These are phyloP conservation scores for Phytophthora lateralis DNA, from an alignment of 352 stramenopile species.

Conservation along the genomic window DNA sequence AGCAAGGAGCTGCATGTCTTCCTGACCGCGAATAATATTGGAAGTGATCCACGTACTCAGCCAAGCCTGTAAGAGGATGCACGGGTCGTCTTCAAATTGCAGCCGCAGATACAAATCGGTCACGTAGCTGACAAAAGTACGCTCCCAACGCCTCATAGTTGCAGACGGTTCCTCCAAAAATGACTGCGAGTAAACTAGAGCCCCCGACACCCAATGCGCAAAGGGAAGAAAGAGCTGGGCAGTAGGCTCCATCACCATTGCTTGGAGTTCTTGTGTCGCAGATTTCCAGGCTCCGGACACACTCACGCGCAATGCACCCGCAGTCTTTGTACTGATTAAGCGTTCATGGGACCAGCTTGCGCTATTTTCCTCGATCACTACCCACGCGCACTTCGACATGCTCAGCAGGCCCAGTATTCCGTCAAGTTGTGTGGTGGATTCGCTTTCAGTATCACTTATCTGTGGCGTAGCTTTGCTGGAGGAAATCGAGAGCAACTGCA, in stretches of 20 bases:
- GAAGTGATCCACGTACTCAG: slow-evolving; percentile 52
- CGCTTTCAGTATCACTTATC: background rate
- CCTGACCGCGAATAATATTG: slow-evolving; percentile 34
- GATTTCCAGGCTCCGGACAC: slow-evolving; percentile 20
- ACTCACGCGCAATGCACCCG: slow-evolving; percentile 2
- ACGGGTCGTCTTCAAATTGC: slow-evolving; percentile 46
- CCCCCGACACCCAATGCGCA: slow-evolving; percentile 32
- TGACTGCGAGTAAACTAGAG: slow-evolving; percentile 46
- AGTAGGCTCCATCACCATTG: slow-evolving; percentile 4
- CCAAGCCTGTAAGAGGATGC: slow-evolving; percentile 44
- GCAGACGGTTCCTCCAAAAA: slow-evolving; percentile 30
- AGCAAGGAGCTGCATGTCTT: slow-evolving; percentile 30
- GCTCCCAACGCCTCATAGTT: slow-evolving; percentile 45
- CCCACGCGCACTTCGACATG: slow-evolving; percentile 16
- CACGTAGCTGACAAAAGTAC: slow-evolving; percentile 45
- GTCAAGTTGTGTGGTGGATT: background rate
- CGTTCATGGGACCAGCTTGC: slow-evolving; percentile 13
- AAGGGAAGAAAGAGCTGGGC: slow-evolving; percentile 42
- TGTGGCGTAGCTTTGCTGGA: background rate
- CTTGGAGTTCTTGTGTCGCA: background rate
- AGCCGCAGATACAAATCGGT: slow-evolving; percentile 63
- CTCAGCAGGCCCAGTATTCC: slow-evolving; percentile 18
- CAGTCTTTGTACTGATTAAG: slow-evolving; percentile 12
- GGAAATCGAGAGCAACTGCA: slow-evolving; percentile 17
- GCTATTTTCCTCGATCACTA: slow-evolving; percentile 18